phyloP scores from a whole-genome alignment of 75 land plant genomes.

The Pinus taeda region DNA sequence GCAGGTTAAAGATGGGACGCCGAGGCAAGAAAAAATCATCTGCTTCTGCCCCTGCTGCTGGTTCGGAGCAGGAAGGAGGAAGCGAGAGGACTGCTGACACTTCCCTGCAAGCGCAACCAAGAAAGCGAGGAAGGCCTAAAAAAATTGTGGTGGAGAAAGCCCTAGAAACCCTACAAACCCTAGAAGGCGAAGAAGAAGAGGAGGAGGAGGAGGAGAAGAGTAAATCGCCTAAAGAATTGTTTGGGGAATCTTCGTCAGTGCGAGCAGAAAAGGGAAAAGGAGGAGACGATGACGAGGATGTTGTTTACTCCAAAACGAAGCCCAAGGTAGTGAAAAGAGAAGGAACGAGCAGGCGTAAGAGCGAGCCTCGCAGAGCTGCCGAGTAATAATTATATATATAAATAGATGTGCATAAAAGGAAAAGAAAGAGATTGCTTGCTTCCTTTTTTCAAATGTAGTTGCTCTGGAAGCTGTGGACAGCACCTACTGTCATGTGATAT shows the following conservation, averaged over 20 bases:
- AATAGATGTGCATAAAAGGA: too few species aligned
- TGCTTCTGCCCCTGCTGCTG: neutral
- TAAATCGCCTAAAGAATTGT: neutral
- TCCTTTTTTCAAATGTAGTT: too few species aligned
- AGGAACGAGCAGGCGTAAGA: conserved; percentile 4
- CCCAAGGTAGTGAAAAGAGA: neutral
- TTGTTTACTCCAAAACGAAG: neutral
- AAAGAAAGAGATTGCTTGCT: too few species aligned
- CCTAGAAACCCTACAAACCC: too few species aligned
- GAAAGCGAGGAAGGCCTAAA: conserved; percentile 1
- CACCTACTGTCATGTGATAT: too few species aligned
- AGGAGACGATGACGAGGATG: neutral
- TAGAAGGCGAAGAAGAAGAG: neutral
- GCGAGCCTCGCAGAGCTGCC: conserved; percentile 12
- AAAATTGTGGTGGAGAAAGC: neutral
- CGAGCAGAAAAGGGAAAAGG: neutral
- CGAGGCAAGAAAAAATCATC: conserved; percentile 3
- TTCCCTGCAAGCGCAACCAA: neutral
- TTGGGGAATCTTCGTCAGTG: neutral
- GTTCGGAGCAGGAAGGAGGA: neutral
- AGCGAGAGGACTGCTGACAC: neutral
- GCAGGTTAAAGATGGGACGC: neutral
- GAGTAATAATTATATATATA: neutral
- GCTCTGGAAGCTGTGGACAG: too few species aligned
- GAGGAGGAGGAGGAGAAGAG: neutral